Base-by-base conservation (phyloP, 352 stramenopile genomes). In the Thraustochytrium striatum region DNA sequence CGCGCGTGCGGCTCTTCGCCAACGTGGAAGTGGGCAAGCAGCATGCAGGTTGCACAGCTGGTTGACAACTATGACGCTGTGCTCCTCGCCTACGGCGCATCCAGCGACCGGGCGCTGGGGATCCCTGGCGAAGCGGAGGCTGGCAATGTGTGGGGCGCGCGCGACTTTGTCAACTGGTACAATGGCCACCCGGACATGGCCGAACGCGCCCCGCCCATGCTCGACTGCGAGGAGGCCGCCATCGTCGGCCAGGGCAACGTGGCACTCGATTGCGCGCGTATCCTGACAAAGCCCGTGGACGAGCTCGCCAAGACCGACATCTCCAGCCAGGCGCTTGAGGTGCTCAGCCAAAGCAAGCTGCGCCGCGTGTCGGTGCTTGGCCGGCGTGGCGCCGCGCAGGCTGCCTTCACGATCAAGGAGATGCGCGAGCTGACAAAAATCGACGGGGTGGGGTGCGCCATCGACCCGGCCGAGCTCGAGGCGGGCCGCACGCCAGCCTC, bases 161-260 rank as follows among this genome's bases (percentile, higher is more conserved):
- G 94, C 28, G 87, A 92, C 72, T 99, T 99, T 84, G 95, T 99
- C 13, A 95, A 96, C 84, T 99, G 95, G 95, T 99, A 99, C 88
- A 99, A 99, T 82, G 95, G 93, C 47, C 95, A 99, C 87, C 94
- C 94, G 7, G 88, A 95, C 5, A 98, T 95, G 85, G 86, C 89
- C 53, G 86, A 96, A 68, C 78, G 98, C 39, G 84, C 88, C 19
- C 65, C 90, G 61, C 52, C 68, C 25, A 38, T 61, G 35, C 55
- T 72, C 33, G 70, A 80, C 36, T 32, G 43, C 36, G 85, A 93
- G 78, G 89, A 88, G 21, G 93, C 94, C 1, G 94, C 97, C n/a
- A 91, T 99, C 28, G 88, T 99, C 82, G 95, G 95, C 3, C 91
- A 98, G 72, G 96, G 96, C 30, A 99, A 99, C 83, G 95, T 99